Evolutionary conservation across 2,329 filamentous ascomycete species (phyloP).

Genomic region (Setomelanomma holmii): DNA sequence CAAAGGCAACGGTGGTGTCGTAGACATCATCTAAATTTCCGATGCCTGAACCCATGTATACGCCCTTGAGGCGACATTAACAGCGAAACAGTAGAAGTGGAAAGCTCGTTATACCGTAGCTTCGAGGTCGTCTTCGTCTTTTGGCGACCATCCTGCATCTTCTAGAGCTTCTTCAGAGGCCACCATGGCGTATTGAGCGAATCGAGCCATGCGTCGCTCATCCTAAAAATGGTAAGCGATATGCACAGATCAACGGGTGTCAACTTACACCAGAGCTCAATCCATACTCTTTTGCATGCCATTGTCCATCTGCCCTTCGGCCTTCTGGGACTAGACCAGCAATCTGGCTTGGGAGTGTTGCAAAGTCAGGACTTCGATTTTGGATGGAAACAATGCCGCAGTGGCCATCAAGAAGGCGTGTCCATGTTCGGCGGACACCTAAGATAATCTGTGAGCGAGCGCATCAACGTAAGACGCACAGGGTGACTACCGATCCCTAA

Average conservation of each 20-base stretch:
- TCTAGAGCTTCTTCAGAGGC: slow-evolving; percentile 84
- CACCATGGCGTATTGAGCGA: slow-evolving; percentile 89
- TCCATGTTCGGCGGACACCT: slow-evolving; percentile 80
- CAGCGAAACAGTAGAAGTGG: neutral
- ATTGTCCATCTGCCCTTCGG: slow-evolving; percentile 49
- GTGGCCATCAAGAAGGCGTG: slow-evolving; percentile 76
- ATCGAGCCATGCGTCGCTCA: slow-evolving; percentile 82
- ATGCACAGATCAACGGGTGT: slow-evolving; percentile 20
- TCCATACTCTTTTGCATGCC: slow-evolving; percentile 56
- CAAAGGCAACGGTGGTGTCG: slow-evolving; percentile 78
- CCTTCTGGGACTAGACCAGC: slow-evolving; percentile 80
- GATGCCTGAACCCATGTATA: slow-evolving; percentile 94
- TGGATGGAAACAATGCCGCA: slow-evolving; percentile 81
- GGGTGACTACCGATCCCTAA: slow-evolving; percentile 70
- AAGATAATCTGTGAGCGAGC: slow-evolving; percentile 3
- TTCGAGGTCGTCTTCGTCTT: slow-evolving; percentile 68
- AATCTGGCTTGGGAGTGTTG: slow-evolving; percentile 79
- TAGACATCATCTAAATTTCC: slow-evolving; percentile 93
- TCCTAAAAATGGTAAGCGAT: slow-evolving; percentile 53
- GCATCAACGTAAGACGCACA: neutral
- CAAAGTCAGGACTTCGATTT: slow-evolving; percentile 68
- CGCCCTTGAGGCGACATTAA: slow-evolving; percentile 62
- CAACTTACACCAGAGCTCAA: slow-evolving; percentile 43
- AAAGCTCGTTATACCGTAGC: slow-evolving; percentile 62
- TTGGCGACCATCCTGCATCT: slow-evolving; percentile 79